Conservation (phyloP, 345 rosid species). For the Aquilaria yunnanensis region DNA sequence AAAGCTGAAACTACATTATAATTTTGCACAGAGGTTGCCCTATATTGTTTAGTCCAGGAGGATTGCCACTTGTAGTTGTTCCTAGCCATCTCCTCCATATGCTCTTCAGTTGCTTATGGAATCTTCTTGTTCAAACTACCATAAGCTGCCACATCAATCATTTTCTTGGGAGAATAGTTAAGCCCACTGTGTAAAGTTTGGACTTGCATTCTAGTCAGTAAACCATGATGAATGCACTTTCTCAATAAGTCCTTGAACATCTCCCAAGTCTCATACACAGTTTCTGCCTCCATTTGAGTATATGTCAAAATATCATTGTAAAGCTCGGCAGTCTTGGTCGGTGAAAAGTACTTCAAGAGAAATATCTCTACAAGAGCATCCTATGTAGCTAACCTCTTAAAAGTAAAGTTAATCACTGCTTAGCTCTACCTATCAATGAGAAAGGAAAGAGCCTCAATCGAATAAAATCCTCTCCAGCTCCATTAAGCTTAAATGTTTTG, state of each 20-base stretch:
- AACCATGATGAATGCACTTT: not conserved
- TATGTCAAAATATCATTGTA: not conserved
- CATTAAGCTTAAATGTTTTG: not conserved
- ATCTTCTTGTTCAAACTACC: not conserved
- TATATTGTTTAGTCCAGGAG: not conserved
- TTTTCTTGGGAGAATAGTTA: not conserved
- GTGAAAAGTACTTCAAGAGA: not conserved
- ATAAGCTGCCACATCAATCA: not conserved
- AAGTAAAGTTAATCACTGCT: not conserved
- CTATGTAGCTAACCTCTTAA: not conserved
- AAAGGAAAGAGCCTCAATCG: not conserved
- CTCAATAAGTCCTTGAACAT: not conserved
- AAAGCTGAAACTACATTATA: not conserved
- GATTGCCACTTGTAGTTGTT: not conserved
- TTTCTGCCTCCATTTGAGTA: not conserved
- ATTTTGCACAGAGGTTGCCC: too few species aligned
- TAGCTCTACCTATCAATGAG: not conserved
- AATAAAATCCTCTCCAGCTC: not conserved
- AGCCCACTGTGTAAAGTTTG: not conserved
- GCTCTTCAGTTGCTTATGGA: too few species aligned
- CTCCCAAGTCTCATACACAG: not conserved
- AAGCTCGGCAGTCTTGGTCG: not conserved
- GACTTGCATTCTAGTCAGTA: not conserved
- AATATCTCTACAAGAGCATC: not conserved
- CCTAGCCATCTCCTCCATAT: not conserved